phyloP scores from a whole-genome alignment of 106 monocot species.

The Xerophyta viscosa region DNA sequence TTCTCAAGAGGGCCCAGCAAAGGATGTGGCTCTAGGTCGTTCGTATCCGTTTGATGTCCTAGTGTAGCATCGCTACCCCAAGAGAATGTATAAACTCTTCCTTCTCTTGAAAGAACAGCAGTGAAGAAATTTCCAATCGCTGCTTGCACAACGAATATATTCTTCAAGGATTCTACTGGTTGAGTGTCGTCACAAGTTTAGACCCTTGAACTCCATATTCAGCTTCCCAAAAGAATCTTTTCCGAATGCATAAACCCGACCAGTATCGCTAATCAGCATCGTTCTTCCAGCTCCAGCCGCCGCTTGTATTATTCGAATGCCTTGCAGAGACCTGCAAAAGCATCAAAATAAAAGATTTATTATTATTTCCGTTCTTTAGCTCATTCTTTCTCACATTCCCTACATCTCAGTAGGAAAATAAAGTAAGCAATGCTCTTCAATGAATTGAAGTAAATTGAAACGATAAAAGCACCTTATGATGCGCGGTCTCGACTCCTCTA shows the following conservation, averaged over 20 bases:
- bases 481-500: conserved; percentile 90
- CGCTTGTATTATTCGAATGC: conserved; percentile 91
- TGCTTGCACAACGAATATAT: conserved; percentile 83
- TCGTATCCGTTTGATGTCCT: conserved; percentile 82
- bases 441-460: conserved; percentile 20
- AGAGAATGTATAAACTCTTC: conserved; percentile 87
- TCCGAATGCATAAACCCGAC: conserved; percentile 84
- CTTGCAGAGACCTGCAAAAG: conserved; percentile 79
- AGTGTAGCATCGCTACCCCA: conserved; percentile 83
- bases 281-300: conserved; percentile 85
- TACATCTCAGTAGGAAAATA: no score
- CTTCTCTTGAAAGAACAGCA: conserved; percentile 91
- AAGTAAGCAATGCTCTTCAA: no score
- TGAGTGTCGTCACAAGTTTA: conserved; percentile 54
- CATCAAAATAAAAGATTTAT: no score
- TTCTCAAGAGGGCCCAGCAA: conserved; percentile 72
- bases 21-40: conserved; percentile 66
- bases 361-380: no score
- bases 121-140: conserved; percentile 96
- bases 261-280: conserved; percentile 93
- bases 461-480: conserved; percentile 64
- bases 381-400: no score
- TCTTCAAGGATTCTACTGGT: conserved; percentile 71
- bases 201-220: conserved; percentile 64
- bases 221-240: conserved; percentile 93